phyloP scores from a whole-genome alignment of 2,329 filamentous ascomycete genomes.

The Chaetomium sp. region DNA sequence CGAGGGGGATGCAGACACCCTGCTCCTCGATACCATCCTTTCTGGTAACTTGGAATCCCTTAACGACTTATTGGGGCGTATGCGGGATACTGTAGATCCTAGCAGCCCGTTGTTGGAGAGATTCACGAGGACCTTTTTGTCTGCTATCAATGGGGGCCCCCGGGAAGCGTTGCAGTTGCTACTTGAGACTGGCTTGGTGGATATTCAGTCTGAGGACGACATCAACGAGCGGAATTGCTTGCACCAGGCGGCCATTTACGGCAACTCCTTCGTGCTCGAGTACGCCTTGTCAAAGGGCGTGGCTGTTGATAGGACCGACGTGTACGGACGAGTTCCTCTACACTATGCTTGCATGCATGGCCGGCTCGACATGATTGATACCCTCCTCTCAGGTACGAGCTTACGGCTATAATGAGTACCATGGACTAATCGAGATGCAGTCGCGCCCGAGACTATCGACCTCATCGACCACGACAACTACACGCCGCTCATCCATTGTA shows the following conservation, averaged over 20 bases:
- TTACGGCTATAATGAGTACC: not conserved
- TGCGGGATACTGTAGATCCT: conserved; percentile 53
- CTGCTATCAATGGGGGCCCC: conserved; percentile 83
- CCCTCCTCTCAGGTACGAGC: conserved; percentile 64
- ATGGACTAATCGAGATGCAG: conserved; percentile 41
- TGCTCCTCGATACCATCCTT: conserved; percentile 84
- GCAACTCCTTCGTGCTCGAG: conserved; percentile 74
- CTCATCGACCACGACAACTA: conserved; percentile 96
- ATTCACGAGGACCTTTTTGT: conserved; percentile 86
- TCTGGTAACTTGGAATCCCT: conserved; percentile 77
- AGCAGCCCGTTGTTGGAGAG: conserved; percentile 63
- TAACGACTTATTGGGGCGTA: conserved; percentile 76
- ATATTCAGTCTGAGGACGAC: conserved; percentile 92
- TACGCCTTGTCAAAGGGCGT: conserved; percentile 76
- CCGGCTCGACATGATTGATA: conserved; percentile 77
- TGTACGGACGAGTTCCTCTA: conserved; percentile 89
- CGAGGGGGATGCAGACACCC: conserved; percentile 85
- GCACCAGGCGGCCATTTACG: conserved; percentile 95
- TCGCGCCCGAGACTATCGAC: conserved; percentile 75
- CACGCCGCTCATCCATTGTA: conserved; percentile 91
- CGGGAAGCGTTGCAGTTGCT: conserved; percentile 74
- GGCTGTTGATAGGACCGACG: conserved; percentile 78
- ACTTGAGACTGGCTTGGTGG: conserved; percentile 77
- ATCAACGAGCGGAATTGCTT: conserved; percentile 97
- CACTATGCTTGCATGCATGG: conserved; percentile 98